Conservation (phyloP, 352 stramenopile species). For the Peronosclerospora sorghi region DNA sequence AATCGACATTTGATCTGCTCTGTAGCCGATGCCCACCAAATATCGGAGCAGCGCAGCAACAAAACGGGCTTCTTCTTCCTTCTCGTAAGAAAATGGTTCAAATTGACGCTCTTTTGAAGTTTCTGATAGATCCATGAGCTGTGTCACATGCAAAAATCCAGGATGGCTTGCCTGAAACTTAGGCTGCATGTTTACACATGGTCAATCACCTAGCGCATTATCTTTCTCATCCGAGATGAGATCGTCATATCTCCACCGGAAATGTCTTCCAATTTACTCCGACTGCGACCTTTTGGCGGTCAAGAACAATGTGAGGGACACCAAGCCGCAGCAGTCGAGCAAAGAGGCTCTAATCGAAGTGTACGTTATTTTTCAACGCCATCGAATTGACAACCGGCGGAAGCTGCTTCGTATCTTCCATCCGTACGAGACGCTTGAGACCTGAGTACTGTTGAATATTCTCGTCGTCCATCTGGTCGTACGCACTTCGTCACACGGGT, state of each 20-base stretch:
- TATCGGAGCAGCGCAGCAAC: conserved; percentile 86
- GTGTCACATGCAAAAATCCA: conserved; percentile 83
- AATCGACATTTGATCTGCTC: too few relatives aligned
- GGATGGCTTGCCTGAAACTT: conserved; percentile 66
- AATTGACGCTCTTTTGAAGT: conserved; percentile 47
- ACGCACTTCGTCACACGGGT: too few relatives aligned
- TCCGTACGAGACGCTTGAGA: conserved; percentile 92
- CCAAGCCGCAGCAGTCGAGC: conserved; percentile 88
- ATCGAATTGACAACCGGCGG: conserved; percentile 86
- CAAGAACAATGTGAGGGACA: conserved; percentile 85
- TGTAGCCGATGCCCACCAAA: too few relatives aligned
- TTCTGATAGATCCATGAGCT: conserved; percentile 80
- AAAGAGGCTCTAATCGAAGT: conserved; percentile 95
- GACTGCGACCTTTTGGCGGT: conserved; percentile 82
- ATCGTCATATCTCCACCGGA: conserved; percentile 68
- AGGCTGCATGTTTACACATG: conserved; percentile 5
- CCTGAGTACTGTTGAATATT: conserved; percentile 4
- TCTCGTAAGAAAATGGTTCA: conserved; percentile 88
- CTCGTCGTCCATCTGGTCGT: too few relatives aligned
- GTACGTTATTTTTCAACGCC: conserved; percentile 80
- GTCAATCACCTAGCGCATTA: conserved; percentile 17
- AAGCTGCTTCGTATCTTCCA: conserved; percentile 91
- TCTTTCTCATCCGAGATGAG: conserved; percentile 6
- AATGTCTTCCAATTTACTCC: conserved; percentile 80
- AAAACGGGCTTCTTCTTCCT: conserved; percentile 92